phyloP scores from a whole-genome alignment of 345 rosid species.

The Bruguiera sexangula region DNA sequence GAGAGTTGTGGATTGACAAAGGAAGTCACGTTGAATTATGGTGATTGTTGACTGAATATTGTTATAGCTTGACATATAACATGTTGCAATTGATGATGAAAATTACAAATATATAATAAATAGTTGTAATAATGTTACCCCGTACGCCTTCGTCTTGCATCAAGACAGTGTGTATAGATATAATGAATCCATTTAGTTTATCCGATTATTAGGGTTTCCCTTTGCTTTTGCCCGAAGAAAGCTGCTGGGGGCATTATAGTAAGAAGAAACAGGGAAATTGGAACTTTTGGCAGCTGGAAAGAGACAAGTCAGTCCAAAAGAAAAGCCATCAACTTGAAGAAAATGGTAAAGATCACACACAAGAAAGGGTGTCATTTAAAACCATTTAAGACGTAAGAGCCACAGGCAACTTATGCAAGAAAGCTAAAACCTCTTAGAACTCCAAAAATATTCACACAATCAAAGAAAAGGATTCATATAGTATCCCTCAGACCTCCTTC shows the following conservation, averaged over 20 bases:
- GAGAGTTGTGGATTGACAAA: no score
- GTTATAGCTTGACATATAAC: no score
- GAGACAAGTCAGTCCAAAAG: conserved; percentile 19
- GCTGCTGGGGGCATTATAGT: conserved; percentile 34
- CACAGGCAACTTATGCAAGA: conserved; percentile 42
- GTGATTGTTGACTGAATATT: no score
- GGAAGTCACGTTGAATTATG: no score
- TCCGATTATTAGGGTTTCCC: conserved; percentile 31
- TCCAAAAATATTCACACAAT: conserved; percentile 31
- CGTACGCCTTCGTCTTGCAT: no score
- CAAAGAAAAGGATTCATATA: conserved; percentile 49
- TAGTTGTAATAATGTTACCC: not conserved
- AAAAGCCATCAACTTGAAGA: not conserved
- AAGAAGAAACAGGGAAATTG: not conserved
- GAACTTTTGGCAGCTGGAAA: conserved; percentile 25
- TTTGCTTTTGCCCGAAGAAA: conserved; percentile 72
- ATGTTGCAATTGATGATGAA: no score
- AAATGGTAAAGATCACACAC: conserved; percentile 10
- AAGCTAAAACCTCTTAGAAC: conserved; percentile 24
- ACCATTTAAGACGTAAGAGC: conserved; percentile 23
- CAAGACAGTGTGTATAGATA: no score
- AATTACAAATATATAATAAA: no score
- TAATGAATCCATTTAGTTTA: not conserved
- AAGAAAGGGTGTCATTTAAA: conserved; percentile 11
- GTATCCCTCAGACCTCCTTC: not conserved